Evolutionary conservation across 2,329 filamentous ascomycete species (phyloP).

Genomic region (Myrmaecium sp.): DNA sequence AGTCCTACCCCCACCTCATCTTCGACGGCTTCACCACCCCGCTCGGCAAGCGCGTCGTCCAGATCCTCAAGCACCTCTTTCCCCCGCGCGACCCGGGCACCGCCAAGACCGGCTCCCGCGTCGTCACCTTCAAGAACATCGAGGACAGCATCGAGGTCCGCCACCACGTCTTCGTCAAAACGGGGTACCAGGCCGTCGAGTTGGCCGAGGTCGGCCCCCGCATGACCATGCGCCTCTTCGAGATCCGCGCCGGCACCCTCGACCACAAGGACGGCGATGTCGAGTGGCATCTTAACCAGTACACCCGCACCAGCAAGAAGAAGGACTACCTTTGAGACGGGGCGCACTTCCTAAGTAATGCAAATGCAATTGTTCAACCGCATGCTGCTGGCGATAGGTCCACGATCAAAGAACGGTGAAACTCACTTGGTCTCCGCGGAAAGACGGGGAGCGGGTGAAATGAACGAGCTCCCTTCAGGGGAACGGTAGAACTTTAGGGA

Average conservation of each 20-base stretch:
- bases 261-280: conserved; percentile 92
- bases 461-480: no score
- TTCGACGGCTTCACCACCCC: conserved; percentile 83
- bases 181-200: conserved; percentile 77
- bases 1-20: conserved; percentile 85
- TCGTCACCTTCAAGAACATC: conserved; percentile 89
- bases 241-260: conserved; percentile 78
- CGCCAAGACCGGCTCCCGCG: conserved; percentile 65
- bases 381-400: no score
- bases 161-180: conserved; percentile 87
- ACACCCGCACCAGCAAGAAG: conserved; percentile 83
- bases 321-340: conserved; percentile 73
- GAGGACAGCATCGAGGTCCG: conserved; percentile 79
- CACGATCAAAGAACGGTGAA: no score
- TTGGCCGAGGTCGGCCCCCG: conserved; percentile 78
- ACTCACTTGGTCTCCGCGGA: no score
- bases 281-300: conserved; percentile 93
- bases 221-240: conserved; percentile 94
- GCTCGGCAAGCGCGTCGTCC: conserved; percentile 67
- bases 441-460: no score
- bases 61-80: conserved; percentile 86
- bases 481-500: no score
- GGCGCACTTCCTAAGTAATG: no score
- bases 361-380: no score
- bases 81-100: conserved; percentile 66